Evolutionary conservation across 2,329 filamentous ascomycete genomes (phyloP).

Genomic region (Penicillium corylophilum): DNA sequence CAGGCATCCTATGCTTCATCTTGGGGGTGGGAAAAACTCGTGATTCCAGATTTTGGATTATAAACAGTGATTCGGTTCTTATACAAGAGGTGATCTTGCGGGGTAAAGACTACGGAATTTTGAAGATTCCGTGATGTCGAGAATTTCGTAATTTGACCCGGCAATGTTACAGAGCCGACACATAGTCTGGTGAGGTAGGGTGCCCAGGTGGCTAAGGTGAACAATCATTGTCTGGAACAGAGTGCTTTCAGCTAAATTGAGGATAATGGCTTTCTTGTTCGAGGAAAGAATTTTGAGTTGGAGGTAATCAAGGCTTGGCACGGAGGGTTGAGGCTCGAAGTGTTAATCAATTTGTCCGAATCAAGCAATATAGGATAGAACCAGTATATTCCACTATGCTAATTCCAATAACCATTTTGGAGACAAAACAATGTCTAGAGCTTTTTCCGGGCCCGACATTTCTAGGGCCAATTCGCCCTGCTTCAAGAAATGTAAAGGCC

Average conservation of each 20-base stretch:
- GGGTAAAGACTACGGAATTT: conserved; percentile 13
- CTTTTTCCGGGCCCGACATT: background rate
- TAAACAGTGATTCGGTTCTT: background rate
- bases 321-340: too few species aligned
- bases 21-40: too few species aligned
- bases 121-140: conserved; percentile 10
- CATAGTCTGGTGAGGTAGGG: too few species aligned
- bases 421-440: too few species aligned
- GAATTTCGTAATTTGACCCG: background rate
- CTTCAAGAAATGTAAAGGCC: background rate
- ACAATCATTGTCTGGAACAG: background rate
- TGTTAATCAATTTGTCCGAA: too few species aligned
- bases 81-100: conserved; percentile 4
- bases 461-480: background rate
- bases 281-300: too few species aligned
- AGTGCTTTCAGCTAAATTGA: background rate
- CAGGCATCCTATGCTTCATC: background rate
- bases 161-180: background rate
- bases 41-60: background rate
- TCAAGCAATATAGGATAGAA: too few species aligned
- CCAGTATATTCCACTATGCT: too few species aligned
- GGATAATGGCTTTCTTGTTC: background rate
- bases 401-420: too few species aligned
- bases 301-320: too few species aligned
- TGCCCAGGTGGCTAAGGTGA: background rate